Evolutionary conservation across 2,329 filamentous ascomycete species (phyloP).

Genomic region (Cercospora berteroae): DNA sequence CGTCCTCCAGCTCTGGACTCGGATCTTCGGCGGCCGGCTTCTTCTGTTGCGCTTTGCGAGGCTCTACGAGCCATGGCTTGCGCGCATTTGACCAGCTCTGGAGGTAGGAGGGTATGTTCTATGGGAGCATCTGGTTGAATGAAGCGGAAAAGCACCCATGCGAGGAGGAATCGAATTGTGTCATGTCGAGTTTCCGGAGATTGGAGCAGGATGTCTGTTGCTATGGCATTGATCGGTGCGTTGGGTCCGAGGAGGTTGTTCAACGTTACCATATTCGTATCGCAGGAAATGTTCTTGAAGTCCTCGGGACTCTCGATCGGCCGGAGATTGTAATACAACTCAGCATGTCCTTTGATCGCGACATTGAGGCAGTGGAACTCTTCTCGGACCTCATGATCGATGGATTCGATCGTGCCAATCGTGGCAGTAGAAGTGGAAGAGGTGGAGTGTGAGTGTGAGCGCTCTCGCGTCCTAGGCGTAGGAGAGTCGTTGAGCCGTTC

Average conservation of each 20-base stretch:
- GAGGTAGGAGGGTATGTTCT: slow-evolving; percentile 18
- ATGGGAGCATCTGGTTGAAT: slow-evolving; percentile 12
- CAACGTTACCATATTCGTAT: slow-evolving; percentile 11
- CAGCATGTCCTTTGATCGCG: slow-evolving; percentile 12
- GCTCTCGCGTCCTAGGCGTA: background rate
- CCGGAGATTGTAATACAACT: slow-evolving; percentile 11
- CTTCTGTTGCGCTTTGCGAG: background rate
- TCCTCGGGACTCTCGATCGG: background rate
- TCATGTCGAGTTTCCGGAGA: slow-evolving; percentile 14
- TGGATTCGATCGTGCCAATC: slow-evolving; percentile 9
- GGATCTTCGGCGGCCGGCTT: background rate
- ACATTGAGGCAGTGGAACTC: slow-evolving; percentile 10
- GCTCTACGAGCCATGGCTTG: slow-evolving; percentile 15
- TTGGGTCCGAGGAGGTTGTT: slow-evolving; percentile 6
- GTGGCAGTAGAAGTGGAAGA: slow-evolving; percentile 11
- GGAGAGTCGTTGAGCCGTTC: background rate
- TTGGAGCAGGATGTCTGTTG: slow-evolving; percentile 15
- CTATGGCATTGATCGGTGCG: slow-evolving; percentile 11
- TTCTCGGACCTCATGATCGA: slow-evolving; percentile 12
- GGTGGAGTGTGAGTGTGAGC: background rate
- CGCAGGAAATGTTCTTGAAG: background rate
- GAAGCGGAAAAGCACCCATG: slow-evolving; percentile 20
- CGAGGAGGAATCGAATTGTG: slow-evolving; percentile 18
- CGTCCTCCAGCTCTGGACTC: background rate
- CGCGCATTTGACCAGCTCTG: slow-evolving; percentile 18